Evolutionary conservation across 768 basidiomycete species (phyloP).

Genomic region (Xerocomellus amylosporus): DNA sequence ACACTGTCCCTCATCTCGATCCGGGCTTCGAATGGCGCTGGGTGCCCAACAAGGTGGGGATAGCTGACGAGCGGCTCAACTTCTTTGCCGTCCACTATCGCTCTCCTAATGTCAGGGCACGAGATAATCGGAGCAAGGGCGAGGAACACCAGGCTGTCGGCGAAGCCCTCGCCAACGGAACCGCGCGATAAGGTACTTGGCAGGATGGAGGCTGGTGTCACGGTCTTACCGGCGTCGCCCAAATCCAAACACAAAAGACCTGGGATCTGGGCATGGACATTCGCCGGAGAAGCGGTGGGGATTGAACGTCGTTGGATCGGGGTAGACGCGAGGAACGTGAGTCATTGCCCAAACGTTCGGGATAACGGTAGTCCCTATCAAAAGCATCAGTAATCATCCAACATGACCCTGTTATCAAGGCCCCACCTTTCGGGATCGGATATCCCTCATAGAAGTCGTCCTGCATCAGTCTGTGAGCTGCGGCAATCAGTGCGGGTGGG

Average conservation of each 20-base stretch:
- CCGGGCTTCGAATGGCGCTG: neutral
- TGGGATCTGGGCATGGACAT: neutral
- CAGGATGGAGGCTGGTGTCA: neutral
- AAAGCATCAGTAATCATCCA: neutral
- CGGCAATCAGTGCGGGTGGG: conserved; percentile 6
- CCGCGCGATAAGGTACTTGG: neutral
- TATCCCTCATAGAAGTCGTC: conserved; percentile 5
- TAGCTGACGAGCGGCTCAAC: conserved; percentile 2
- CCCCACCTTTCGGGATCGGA: conserved; percentile 1
- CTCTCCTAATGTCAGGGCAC: neutral
- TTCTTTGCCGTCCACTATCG: neutral
- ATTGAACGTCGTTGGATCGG: neutral
- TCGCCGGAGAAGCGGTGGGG: neutral
- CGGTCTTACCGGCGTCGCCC: conserved; percentile 4
- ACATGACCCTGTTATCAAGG: neutral
- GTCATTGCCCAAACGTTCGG: conserved; percentile 7
- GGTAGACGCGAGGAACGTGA: neutral
- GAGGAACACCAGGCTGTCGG: neutral
- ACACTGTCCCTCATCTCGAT: neutral
- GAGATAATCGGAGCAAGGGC: neutral
- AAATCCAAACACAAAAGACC: neutral
- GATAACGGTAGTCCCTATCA: neutral
- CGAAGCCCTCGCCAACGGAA: neutral
- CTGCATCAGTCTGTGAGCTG: conserved; percentile 11
- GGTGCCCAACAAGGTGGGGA: neutral